These are phyloP conservation scores for Solanum clarkiae DNA, from an alignment of 257 asterid genomes.

Conservation along the genomic window DNA sequence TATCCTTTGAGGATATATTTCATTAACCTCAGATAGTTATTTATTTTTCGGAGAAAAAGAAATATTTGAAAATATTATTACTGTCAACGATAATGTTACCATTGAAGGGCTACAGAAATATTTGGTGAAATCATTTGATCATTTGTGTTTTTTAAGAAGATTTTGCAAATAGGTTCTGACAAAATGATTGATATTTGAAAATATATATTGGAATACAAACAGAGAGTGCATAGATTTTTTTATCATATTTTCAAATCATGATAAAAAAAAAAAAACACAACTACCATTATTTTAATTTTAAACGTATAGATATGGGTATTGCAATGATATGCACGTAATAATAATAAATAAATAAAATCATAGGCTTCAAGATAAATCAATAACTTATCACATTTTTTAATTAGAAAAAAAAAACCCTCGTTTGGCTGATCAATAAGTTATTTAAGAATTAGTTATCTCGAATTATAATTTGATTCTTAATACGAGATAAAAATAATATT, in stretches of 20 bases:
- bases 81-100: background rate
- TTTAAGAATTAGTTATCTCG: too few relatives aligned
- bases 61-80: too few relatives aligned
- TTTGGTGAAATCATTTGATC: background rate
- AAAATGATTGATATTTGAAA: background rate
- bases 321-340: background rate
- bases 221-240: background rate
- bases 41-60: too few relatives aligned
- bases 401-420: too few relatives aligned
- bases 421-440: too few relatives aligned
- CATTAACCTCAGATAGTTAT: too few relatives aligned
- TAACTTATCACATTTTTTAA: too few relatives aligned
- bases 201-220: background rate
- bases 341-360: background rate
- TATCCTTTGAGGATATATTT: too few relatives aligned
- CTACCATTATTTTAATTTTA: background rate
- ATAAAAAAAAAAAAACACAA: background rate
- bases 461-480: too few relatives aligned
- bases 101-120: background rate
- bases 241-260: background rate
- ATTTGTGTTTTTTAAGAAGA: background rate
- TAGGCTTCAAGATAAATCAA: background rate
- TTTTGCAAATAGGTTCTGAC: background rate
- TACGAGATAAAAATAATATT: too few relatives aligned
- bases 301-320: background rate